Conservation (phyloP, 2,329 filamentous ascomycete species). For the Leptographium radiaticola region DNA sequence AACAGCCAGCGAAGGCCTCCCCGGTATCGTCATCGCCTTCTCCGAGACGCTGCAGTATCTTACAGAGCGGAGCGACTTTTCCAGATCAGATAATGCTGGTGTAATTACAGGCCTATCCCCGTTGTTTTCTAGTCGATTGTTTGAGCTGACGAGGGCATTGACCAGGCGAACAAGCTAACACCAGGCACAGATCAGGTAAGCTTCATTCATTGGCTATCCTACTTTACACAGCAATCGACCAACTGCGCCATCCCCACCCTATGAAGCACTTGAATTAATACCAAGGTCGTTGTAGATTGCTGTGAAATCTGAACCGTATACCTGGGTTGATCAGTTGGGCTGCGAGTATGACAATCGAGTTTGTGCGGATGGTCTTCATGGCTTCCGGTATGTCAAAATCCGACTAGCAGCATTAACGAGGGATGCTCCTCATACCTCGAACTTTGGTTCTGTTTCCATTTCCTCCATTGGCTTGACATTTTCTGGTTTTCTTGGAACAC, state of each 20-base stretch:
- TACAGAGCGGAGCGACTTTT: slow-evolving; percentile 31
- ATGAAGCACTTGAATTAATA: background rate
- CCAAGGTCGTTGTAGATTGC: slow-evolving; percentile 22
- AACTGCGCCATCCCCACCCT: too few species aligned
- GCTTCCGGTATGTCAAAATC: slow-evolving; percentile 38
- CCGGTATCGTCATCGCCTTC: slow-evolving; percentile 32
- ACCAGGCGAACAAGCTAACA: slow-evolving; percentile 20
- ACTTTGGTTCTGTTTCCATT: slow-evolving; percentile 29
- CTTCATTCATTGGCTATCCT: background rate
- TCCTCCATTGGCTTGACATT: slow-evolving; percentile 27
- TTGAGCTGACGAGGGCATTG: background rate
- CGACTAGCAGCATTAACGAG: slow-evolving; percentile 28
- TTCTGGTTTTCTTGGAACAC: slow-evolving; percentile 31
- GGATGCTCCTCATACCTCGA: slow-evolving; percentile 30
- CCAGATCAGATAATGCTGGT: slow-evolving; percentile 26
- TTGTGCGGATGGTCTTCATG: slow-evolving; percentile 38
- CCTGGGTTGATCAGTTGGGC: slow-evolving; percentile 30
- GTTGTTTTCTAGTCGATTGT: background rate
- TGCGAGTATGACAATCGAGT: slow-evolving; percentile 29
- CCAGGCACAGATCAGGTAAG: slow-evolving; percentile 33
- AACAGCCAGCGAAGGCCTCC: slow-evolving; percentile 14
- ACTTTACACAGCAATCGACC: background rate
- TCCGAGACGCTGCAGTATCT: slow-evolving; percentile 34
- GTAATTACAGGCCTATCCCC: background rate
- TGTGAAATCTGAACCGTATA: slow-evolving; percentile 26